Evolutionary conservation across 2,329 filamentous ascomycete genomes (phyloP).

Genomic region (Cladosporium colombiae): DNA sequence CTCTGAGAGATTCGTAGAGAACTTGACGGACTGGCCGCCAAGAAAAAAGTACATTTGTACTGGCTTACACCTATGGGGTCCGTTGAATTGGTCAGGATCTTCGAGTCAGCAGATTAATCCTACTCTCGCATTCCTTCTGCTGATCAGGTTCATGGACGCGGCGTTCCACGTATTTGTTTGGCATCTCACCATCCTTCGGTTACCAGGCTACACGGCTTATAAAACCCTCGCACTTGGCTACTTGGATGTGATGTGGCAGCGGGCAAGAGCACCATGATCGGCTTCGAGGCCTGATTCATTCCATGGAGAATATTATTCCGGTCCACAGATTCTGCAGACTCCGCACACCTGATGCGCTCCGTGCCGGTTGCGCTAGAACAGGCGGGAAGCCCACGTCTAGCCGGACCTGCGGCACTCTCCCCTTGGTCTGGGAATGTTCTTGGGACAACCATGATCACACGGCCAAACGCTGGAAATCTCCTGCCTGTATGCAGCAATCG

Average conservation of each 20-base stretch:
- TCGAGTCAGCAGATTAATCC: not conserved
- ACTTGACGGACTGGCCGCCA: not conserved
- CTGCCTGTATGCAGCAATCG: not conserved
- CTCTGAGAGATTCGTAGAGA: not conserved
- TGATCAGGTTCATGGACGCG: not conserved
- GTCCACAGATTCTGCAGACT: not conserved
- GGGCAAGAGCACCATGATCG: not conserved
- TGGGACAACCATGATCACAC: not conserved
- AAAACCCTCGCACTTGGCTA: not conserved
- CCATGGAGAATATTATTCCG: not conserved
- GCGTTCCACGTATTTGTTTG: not conserved
- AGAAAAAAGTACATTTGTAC: not conserved
- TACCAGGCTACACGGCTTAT: not conserved
- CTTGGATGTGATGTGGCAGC: not conserved
- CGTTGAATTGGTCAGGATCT: not conserved
- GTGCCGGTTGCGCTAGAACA: not conserved
- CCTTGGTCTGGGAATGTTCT: not conserved
- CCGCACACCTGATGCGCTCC: not conserved
- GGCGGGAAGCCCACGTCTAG: not conserved
- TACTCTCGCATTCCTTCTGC: not conserved
- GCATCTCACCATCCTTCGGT: not conserved
- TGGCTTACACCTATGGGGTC: not conserved
- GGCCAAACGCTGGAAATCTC: not conserved
- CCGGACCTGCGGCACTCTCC: not conserved
- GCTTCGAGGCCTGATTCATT: not conserved